Evolutionary conservation across 139 green algal species (phyloP).

Genomic region (Axilococcus clingmanii): DNA sequence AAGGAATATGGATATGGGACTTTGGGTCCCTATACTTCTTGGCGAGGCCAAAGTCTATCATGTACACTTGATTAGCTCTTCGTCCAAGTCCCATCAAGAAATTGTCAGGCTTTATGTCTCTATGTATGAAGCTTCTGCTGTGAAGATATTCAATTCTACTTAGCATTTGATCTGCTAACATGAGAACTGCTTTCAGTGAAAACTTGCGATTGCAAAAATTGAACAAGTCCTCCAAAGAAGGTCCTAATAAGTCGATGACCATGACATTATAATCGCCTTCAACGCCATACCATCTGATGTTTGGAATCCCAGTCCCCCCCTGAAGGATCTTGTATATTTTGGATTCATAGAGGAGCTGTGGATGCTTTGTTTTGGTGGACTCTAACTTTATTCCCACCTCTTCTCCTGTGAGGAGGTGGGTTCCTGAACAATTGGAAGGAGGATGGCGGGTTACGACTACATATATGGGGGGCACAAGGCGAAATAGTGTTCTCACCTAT

Average conservation of each 20-base stretch:
- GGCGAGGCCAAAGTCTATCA: conserved; percentile 99
- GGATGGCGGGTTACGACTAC: background rate
- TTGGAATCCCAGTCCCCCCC: conserved; percentile 93
- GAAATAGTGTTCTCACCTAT: conserved; percentile 38
- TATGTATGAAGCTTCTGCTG: conserved; percentile 95
- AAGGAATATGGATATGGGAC: conserved; percentile 98
- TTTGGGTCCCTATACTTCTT: conserved; percentile 99
- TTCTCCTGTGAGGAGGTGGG: conserved; percentile 93
- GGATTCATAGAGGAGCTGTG: conserved; percentile 90
- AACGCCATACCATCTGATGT: conserved; percentile 96
- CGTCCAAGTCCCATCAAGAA: conserved; percentile 98
- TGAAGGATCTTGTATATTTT: conserved; percentile 94
- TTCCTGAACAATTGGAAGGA: conserved; percentile 53
- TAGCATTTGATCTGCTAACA: conserved; percentile 97
- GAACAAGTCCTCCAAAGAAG: conserved; percentile 96
- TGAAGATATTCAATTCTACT: conserved; percentile 97
- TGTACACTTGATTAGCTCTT: conserved; percentile 96
- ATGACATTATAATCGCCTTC: conserved; percentile 99
- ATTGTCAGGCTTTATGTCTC: conserved; percentile 99
- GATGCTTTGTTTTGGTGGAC: conserved; percentile 76
- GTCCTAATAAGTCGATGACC: conserved; percentile 96
- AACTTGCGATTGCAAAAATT: conserved; percentile 99
- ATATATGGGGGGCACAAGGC: no score
- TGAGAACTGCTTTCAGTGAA: conserved; percentile 95
- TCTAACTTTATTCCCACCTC: conserved; percentile 99